Conservation (phyloP, 1,284 basidiomycete genomes). For the Moesziomyces sp. region DNA sequence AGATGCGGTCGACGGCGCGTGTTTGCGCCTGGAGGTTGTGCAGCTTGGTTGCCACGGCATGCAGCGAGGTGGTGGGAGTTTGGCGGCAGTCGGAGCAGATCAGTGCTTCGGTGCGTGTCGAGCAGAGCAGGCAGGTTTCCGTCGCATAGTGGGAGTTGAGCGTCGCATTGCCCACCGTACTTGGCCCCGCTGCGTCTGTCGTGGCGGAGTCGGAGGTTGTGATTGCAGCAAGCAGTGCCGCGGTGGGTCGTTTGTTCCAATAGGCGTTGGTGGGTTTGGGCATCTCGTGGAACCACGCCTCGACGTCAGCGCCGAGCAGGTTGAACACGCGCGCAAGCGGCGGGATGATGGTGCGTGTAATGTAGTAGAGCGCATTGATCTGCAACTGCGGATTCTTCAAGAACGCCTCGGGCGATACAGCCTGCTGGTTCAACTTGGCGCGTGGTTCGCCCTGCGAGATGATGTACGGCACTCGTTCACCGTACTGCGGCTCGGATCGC, state of each 20-base stretch:
- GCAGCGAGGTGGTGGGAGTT: constrained; percentile 25
- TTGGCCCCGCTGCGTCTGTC: neutral
- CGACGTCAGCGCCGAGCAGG: constrained; percentile 88
- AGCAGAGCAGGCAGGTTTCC: constrained; percentile 79
- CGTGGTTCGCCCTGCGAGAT: constrained; percentile 79
- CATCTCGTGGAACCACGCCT: constrained; percentile 89
- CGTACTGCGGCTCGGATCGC: constrained; percentile 86
- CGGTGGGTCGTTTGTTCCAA: constrained; percentile 26
- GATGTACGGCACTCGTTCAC: constrained; percentile 91
- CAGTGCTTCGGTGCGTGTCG: constrained; percentile 71
- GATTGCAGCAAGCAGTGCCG: constrained; percentile 8
- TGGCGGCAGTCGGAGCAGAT: constrained; percentile 54
- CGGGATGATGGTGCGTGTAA: constrained; percentile 85
- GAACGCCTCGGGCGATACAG: constrained; percentile 81
- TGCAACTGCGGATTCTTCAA: constrained; percentile 77
- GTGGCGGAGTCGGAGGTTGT: constrained; percentile 2
- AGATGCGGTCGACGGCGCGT: constrained; percentile 44
- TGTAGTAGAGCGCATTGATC: constrained; percentile 90
- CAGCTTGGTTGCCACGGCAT: constrained; percentile 19
- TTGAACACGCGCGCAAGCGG: constrained; percentile 91
- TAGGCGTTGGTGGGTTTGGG: constrained; percentile 69
- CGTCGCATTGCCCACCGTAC: constrained; percentile 70
- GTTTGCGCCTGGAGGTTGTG: constrained; percentile 27
- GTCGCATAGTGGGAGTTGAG: constrained; percentile 83
- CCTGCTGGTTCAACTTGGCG: constrained; percentile 81